Percentiles rank a stretch among this genome's conserved stretches.
Conservation (phyloP, 2,329 filamentous ascomycete species). For the Chaetomium olivaceum region DNA sequence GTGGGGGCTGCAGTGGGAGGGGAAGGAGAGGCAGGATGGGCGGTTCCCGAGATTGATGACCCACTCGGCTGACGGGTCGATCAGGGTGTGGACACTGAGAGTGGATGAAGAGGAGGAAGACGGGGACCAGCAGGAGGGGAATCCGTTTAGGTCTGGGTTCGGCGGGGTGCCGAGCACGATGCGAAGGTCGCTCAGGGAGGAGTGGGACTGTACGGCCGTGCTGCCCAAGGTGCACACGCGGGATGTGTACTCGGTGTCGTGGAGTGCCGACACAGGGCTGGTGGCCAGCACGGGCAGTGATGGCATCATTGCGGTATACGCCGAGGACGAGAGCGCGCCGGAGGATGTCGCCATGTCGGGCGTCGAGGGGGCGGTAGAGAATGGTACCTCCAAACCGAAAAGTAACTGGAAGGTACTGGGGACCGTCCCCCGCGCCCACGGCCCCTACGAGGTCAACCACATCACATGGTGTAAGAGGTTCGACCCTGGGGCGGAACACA, state of each 20-base stretch:
- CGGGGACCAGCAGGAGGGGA: conserved; percentile 37
- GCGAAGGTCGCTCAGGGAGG: conserved; percentile 73
- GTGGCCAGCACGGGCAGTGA: conserved; percentile 91
- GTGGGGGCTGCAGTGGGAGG: conserved; percentile 81
- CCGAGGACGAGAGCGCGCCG: conserved; percentile 50
- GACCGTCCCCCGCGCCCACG: conserved; percentile 73
- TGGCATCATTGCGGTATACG: conserved; percentile 76
- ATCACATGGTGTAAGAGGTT: conserved; percentile 81
- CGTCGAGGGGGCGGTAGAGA: conserved; percentile 8
- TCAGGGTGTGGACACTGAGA: conserved; percentile 76
- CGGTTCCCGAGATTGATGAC: conserved; percentile 68
- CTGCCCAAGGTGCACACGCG: conserved; percentile 75
- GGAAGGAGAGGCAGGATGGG: conserved; percentile 40
- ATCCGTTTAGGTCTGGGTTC: conserved; percentile 44
- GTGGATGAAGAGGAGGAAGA: conserved; percentile 49
- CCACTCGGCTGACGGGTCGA: conserved; percentile 80
- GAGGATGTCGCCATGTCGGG: conserved; percentile 35
- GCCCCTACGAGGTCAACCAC: conserved; percentile 93
- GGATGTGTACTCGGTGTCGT: conserved; percentile 80
- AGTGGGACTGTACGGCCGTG: conserved; percentile 76
- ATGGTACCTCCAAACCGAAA: conserved; percentile 1
- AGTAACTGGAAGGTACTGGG: conserved; percentile 71
- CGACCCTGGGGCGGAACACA: conserved; percentile 61
- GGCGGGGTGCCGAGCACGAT: conserved; percentile 86
- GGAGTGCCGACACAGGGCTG: conserved; percentile 75